Evolutionary conservation across 1,284 basidiomycete genomes (phyloP).

Genomic region (Phellopilus nigrolimitatus): DNA sequence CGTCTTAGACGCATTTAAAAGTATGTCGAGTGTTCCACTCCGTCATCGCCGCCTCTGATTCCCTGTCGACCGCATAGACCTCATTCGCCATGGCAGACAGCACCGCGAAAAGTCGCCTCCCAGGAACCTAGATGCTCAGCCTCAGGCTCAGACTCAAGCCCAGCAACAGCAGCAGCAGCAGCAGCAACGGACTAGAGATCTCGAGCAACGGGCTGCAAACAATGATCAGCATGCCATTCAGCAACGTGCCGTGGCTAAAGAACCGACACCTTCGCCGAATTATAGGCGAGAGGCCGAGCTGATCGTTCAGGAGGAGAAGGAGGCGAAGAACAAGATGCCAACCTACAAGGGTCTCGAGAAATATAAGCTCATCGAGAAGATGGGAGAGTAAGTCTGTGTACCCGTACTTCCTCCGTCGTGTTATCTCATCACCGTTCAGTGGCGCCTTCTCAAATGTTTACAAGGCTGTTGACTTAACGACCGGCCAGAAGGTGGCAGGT

Average conservation of each 20-base stretch:
- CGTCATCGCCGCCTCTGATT: slow-evolving; percentile 15
- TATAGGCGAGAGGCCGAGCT: slow-evolving; percentile 61
- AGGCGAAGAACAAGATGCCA: slow-evolving; percentile 76
- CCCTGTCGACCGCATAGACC: slow-evolving; percentile 46
- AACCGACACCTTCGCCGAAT: slow-evolving; percentile 32
- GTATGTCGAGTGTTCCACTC: slow-evolving; percentile 33
- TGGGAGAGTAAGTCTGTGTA: slow-evolving; percentile 80
- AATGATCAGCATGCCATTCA: slow-evolving; percentile 27
- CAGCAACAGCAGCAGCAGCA: too few species aligned
- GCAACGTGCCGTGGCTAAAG: slow-evolving; percentile 11
- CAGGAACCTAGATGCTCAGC: slow-evolving; percentile 24
- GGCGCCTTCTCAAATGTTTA: slow-evolving; percentile 99
- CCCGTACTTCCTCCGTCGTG: slow-evolving; percentile 22
- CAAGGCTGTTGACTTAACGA: slow-evolving; percentile 79
- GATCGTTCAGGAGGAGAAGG: slow-evolving; percentile 76
- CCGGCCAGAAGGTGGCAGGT: slow-evolving; percentile 86
- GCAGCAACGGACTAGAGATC: slow-evolving; percentile 18
- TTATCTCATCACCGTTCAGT: slow-evolving; percentile 35
- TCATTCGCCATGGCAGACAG: slow-evolving; percentile 82
- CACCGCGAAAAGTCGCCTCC: slow-evolving; percentile 38
- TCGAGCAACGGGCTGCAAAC: slow-evolving; percentile 23
- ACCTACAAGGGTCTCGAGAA: slow-evolving; percentile 80
- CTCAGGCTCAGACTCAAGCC: too few species aligned
- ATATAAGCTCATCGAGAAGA: slow-evolving; percentile 82
- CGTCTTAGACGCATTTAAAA: slow-evolving; percentile 72